A percentile compares a stretch with the other conserved stretches of the same genome.
phyloP scores from a whole-genome alignment of 1,284 basidiomycete species.

The Ustilago cynodontis region DNA sequence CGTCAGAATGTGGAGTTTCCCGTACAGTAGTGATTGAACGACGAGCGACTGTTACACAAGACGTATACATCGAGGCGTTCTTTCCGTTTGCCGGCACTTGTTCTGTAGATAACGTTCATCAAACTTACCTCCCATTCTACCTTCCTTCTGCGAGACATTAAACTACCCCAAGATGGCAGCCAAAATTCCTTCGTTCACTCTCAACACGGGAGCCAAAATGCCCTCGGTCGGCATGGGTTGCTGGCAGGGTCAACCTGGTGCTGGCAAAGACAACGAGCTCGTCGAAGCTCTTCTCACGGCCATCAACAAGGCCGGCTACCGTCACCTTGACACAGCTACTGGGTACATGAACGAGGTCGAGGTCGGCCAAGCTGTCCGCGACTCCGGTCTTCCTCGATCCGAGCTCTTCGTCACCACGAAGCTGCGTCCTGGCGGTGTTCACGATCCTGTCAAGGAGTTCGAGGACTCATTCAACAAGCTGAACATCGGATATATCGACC shows the following conservation, averaged over 20 bases:
- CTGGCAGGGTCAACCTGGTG: slow-evolving; percentile 53
- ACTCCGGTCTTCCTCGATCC: slow-evolving; percentile 79
- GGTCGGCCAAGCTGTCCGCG: slow-evolving; percentile 81
- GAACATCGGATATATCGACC: slow-evolving; percentile 77
- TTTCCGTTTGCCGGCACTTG: neutral
- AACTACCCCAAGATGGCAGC: slow-evolving; percentile 38
- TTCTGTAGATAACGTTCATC: no score
- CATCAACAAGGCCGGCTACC: slow-evolving; percentile 54
- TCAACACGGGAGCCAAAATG: slow-evolving; percentile 56
- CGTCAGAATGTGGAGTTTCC: no score
- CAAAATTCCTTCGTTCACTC: slow-evolving; percentile 44
- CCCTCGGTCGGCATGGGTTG: slow-evolving; percentile 60
- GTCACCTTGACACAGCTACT: slow-evolving; percentile 58
- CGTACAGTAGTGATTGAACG: neutral
- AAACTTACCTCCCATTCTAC: no score
- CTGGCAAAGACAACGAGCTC: slow-evolving; percentile 35
- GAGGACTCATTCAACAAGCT: slow-evolving; percentile 80
- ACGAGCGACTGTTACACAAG: neutral
- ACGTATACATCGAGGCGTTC: no score
- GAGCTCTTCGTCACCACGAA: slow-evolving; percentile 89
- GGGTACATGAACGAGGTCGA: slow-evolving; percentile 80
- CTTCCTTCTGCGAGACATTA: neutral
- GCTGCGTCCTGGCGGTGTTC: slow-evolving; percentile 75
- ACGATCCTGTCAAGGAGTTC: slow-evolving; percentile 72
- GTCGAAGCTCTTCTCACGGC: slow-evolving; percentile 27